Evolutionary conservation across 257 asterid genomes (phyloP).

Genomic region (Nicotiana noctiflora): DNA sequence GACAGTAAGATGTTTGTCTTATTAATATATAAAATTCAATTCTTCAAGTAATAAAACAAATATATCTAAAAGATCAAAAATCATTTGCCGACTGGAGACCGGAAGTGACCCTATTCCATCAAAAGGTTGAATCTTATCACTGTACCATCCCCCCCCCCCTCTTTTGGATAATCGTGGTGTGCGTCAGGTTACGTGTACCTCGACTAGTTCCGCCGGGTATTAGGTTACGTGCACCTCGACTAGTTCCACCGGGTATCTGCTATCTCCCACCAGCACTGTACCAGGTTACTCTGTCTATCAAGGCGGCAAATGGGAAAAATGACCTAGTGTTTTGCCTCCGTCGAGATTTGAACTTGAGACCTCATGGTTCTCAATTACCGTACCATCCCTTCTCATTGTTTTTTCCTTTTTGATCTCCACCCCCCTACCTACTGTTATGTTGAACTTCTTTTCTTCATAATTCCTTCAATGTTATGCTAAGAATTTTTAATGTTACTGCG

Average conservation of each 20-base stretch:
- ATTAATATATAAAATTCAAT: too few relatives aligned
- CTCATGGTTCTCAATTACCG: too few relatives aligned
- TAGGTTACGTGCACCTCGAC: too few relatives aligned
- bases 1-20: neutral
- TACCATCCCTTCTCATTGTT: neutral
- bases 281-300: too few relatives aligned
- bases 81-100: neutral
- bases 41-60: neutral
- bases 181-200: too few relatives aligned
- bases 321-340: too few relatives aligned
- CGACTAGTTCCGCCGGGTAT: too few relatives aligned
- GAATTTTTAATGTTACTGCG: neutral
- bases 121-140: neutral
- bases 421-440: neutral
- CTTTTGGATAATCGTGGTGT: too few relatives aligned
- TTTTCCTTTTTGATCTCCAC: neutral
- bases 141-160: neutral
- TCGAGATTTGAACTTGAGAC: too few relatives aligned
- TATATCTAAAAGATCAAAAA: neutral
- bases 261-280: too few relatives aligned
- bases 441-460: neutral
- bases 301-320: too few relatives aligned
- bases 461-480: neutral
- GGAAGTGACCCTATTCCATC: neutral
- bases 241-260: too few relatives aligned